Percentiles rank a stretch among this genome's conserved stretches.
These are phyloP conservation scores for Boletus speciosus DNA, from an alignment of 768 basidiomycete species.

Conservation along the genomic window DNA sequence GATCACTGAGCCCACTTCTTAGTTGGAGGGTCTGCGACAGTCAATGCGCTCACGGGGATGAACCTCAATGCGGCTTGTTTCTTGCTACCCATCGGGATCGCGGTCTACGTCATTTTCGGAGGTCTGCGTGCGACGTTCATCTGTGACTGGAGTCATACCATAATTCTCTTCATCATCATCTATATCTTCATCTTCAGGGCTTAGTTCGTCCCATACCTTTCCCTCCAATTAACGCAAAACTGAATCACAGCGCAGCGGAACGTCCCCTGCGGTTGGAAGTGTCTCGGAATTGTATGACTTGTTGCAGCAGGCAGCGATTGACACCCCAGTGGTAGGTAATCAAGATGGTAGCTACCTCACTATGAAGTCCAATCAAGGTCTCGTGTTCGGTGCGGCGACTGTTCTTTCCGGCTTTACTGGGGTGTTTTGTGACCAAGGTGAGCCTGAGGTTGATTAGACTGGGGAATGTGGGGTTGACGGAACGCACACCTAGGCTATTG, in stretches of 20 bases:
- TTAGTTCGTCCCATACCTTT: constrained; percentile 22
- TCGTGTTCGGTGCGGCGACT: constrained; percentile 40
- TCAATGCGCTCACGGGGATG: constrained; percentile 46
- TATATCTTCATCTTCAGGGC: constrained; percentile 35
- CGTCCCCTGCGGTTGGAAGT: constrained; percentile 37
- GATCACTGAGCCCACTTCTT: neutral
- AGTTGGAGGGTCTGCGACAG: constrained; percentile 46
- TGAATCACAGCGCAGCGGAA: constrained; percentile 28
- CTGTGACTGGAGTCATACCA: constrained; percentile 43
- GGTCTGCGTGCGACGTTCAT: constrained; percentile 44
- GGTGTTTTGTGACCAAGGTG: constrained; percentile 51
- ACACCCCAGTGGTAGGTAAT: constrained; percentile 49
- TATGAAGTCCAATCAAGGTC: constrained; percentile 48
- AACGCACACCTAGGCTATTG: constrained; percentile 40
- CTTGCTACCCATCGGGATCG: constrained; percentile 43
- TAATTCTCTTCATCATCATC: constrained; percentile 41
- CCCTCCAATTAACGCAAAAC: neutral
- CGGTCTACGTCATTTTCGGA: constrained; percentile 41
- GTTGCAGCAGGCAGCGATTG: constrained; percentile 41
- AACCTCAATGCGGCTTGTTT: constrained; percentile 43
- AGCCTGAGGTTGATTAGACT: neutral
- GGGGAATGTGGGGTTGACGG: neutral
- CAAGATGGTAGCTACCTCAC: constrained; percentile 51
- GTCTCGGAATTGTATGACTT: constrained; percentile 44
- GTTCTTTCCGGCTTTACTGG: constrained; percentile 44